Evolutionary conservation across 2,329 filamentous ascomycete species (phyloP), one percentile per base, ranked within the genome.

Genomic region (Cordyceps militaris): DNA sequence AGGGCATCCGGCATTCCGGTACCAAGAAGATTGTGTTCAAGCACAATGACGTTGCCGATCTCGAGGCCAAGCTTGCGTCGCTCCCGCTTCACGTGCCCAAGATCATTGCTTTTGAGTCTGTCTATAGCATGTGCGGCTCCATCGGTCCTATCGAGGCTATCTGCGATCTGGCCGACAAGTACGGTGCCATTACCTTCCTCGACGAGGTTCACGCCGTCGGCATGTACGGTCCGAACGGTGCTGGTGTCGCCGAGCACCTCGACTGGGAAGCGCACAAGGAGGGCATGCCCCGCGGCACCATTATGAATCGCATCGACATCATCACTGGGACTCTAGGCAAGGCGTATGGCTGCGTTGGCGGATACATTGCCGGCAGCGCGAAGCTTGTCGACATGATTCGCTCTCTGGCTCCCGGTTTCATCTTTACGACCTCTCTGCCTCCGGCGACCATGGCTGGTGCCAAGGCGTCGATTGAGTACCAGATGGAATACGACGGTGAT

Each of bases 91-190:
- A 94, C 60, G 83, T 89, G 36, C 94, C 94, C 59, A 99, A 99
- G 79, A 96, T 99, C 64, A 99, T 99, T 63, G 94, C 94, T 2
- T 99, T 97, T 63, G 94, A 99, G 76, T 96, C 91, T 30, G 94
- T 99, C 3, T 99, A 99, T 77, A 96, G 91, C 78, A 99, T 99
- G 94, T 99, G 94, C 70, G 94, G 94, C 62, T 96, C 91, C 16
- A 90, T 99, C 70, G 94, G 91, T 0, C 94, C 94, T 0, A 99
- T 99, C 65, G 90, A 92, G 74, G 87, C 87, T 69, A 97, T 99
- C 61, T 97, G 93, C 71, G 91, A 99, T 70, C 78, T 99, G 56
- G 93, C 94, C 10, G 92, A 97, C 62, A 97, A 96, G 78, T 99
- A 99, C 71, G 94, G 94, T 59, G 94, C 94, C 40, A 86, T 99